Evolutionary conservation across 163 green algal genomes (phyloP), one percentile per base, ranked within the genome.

Genomic region (Smithsoniella earleae): DNA sequence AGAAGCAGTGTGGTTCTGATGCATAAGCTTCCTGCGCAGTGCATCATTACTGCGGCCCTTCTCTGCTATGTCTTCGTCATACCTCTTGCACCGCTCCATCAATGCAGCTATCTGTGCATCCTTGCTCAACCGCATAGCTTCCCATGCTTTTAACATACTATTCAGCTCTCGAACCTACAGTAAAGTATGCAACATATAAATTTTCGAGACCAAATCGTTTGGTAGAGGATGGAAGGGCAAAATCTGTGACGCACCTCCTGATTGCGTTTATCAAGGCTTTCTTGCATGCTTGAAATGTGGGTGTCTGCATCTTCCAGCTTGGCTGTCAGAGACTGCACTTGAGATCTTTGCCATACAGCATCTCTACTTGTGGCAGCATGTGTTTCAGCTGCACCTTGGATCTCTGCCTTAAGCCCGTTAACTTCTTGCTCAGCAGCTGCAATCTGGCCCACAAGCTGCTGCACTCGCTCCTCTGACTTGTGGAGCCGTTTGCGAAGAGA

Each of bases 51-150:
- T 85, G 20, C 84, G 75, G 1, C 76, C 79, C 75, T 87, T 87
- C 74, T 89, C 84, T 22, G 81, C 81, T 10, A 79, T 79, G 20
- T 85, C 79, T 62, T 89, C 84, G 73, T 89, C 84, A 43, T 83
- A 74, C 8, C 82, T 80, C 81, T 88, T 89, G 78, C 77, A 83
- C 6, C 82, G 78, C 75, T 90, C 83, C 62, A 87, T 77, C 30
- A 90, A 78, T 2, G 82, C 80, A 3, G 82, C 74, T 28, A 90
- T 89, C 75, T 90, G 85, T 3, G 85, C 84, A 72, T 90, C 85
- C 79, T 90, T 90, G 76, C 82, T 81, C 52, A 90, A 66, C 55
- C 85, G 79, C 82, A 90, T 87, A 1, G 83, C 82, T 74, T 90
- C 85, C 85, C 85, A 90, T 0, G 85, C 85, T 64, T 85, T 81